phyloP scores from a whole-genome alignment of 1,284 basidiomycete species.

The Tylopilus sp. region DNA sequence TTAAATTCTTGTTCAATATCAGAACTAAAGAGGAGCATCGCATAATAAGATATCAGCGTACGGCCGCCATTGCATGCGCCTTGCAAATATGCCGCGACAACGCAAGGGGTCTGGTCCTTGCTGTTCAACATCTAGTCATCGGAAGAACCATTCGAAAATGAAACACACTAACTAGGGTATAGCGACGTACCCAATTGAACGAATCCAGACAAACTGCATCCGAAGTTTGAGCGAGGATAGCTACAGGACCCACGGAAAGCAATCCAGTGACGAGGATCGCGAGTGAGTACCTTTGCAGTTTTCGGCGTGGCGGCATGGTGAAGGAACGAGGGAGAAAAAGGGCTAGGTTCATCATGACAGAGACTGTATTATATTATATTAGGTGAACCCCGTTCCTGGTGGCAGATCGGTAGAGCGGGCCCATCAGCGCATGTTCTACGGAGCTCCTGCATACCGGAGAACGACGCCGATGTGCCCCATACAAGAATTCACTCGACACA shows the following conservation, averaged over 20 bases:
- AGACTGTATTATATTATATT: background rate
- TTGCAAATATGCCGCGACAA: constrained; percentile 32
- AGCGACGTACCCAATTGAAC: constrained; percentile 27
- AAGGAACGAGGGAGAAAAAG: background rate
- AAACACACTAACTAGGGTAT: background rate
- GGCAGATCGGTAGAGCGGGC: constrained; percentile 8
- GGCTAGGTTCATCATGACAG: background rate
- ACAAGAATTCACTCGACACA: background rate
- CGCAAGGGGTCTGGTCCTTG: constrained; percentile 33
- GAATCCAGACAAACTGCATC: constrained; percentile 16
- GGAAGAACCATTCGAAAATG: background rate
- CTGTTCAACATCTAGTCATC: constrained; percentile 32
- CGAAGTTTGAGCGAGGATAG: constrained; percentile 21
- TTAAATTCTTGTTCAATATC: constrained; percentile 22
- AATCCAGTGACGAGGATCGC: constrained; percentile 16
- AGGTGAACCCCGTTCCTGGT: constrained; percentile 9
- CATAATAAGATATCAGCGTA: constrained; percentile 17
- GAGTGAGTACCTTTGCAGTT: constrained; percentile 12
- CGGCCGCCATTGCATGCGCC: constrained; percentile 31
- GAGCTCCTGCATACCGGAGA: background rate
- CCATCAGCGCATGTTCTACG: constrained; percentile 1
- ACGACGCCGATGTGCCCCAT: background rate
- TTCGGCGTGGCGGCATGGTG: constrained; percentile 11
- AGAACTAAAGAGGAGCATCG: constrained; percentile 2
- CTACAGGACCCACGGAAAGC: constrained; percentile 13